Base-by-base conservation (phyloP, 2,329 filamentous ascomycete species). In the Onygenales sp. region DNA sequence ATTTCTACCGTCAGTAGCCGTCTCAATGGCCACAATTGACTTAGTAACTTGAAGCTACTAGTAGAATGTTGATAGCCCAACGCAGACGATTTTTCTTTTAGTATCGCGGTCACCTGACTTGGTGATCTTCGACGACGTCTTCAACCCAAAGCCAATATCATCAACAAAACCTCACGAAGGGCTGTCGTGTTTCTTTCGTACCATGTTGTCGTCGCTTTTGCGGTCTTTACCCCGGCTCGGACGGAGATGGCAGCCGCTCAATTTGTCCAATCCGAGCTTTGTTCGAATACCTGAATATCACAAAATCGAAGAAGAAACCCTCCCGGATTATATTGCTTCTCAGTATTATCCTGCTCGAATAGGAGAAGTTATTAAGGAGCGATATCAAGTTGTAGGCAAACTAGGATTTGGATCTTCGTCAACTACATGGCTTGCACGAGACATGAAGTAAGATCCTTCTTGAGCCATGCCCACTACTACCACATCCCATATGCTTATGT, bases 401-500 rank as follows among this genome's bases (percentile, higher is more conserved):
- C 52, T 70, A 13, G 68, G 68, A 34, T 71, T 62, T 60, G 68
- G 69, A 54, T 37, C 63, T 37, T 67, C 51, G 21, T 71, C 66
- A 32, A 71, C 66, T 0, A 63, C 58, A 7, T 71, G 68, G 69
- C 64, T 71, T 55, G 65, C 65, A 44, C 59, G 65, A 42, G 67
- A 70, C 21, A 63, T 69, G 59, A 42, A 62, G 65, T 66, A 51
- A 58, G 59, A 47, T 42, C 43, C 44, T 33, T 11, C n/a, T 42
- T 27, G 36, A 6, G 6, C 27, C 9, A 14, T 32, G 9, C 10
- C 65, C 17, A 17, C 17, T 17, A 17, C 17, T 27, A 42, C 48
- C 13, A 14, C 10, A 40, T 13, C 17, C 13, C 11, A 43, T 49
- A 49, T 49, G 47, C 31, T 39, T 21, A 54, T 31, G 13, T 14